A percentile compares a stretch with the other conserved stretches of the same genome.
Conservation (phyloP, 2,329 filamentous ascomycete species). For the Fusarium secorum region DNA sequence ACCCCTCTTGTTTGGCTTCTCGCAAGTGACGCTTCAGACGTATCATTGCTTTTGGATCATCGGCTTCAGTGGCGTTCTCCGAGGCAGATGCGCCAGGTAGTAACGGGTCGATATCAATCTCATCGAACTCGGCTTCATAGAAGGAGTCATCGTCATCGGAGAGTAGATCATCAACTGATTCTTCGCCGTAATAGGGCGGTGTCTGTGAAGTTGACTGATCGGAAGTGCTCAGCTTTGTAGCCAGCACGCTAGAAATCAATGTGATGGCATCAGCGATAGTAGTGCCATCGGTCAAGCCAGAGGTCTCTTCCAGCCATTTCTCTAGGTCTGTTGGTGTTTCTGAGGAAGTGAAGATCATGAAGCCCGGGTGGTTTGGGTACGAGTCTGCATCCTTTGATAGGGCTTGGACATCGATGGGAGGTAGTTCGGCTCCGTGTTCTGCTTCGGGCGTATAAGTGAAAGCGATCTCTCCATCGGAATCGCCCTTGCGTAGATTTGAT, state of each 20-base stretch:
- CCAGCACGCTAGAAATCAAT: slow-evolving; percentile 25
- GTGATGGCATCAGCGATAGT: slow-evolving; percentile 31
- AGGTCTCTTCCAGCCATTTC: slow-evolving; percentile 53
- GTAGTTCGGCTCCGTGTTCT: slow-evolving; percentile 34
- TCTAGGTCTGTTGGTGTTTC: slow-evolving; percentile 53
- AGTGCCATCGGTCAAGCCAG: slow-evolving; percentile 44
- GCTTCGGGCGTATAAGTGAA: slow-evolving; percentile 64
- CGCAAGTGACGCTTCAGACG: slow-evolving; percentile 52
- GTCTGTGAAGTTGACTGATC: background rate
- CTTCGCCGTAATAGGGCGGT: background rate
- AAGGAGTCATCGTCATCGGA: slow-evolving; percentile 15
- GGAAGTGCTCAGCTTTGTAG: slow-evolving; percentile 8
- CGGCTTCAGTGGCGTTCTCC: background rate
- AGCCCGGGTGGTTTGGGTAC: slow-evolving; percentile 51
- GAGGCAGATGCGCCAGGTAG: background rate
- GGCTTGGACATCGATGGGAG: slow-evolving; percentile 49
- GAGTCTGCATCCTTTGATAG: slow-evolving; percentile 48
- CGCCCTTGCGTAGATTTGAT: slow-evolving; percentile 63
- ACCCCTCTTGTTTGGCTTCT: slow-evolving; percentile 68
- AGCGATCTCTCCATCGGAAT: slow-evolving; percentile 75
- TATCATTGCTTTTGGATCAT: background rate
- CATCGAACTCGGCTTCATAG: slow-evolving; percentile 28
- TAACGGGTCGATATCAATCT: slow-evolving; percentile 26
- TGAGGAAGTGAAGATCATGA: slow-evolving; percentile 54
- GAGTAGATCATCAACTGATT: slow-evolving; percentile 5